These are phyloP conservation scores for Lipomyces yamanashiensis DNA, from an alignment of 805 yeast genomes.

Conservation along the genomic window DNA sequence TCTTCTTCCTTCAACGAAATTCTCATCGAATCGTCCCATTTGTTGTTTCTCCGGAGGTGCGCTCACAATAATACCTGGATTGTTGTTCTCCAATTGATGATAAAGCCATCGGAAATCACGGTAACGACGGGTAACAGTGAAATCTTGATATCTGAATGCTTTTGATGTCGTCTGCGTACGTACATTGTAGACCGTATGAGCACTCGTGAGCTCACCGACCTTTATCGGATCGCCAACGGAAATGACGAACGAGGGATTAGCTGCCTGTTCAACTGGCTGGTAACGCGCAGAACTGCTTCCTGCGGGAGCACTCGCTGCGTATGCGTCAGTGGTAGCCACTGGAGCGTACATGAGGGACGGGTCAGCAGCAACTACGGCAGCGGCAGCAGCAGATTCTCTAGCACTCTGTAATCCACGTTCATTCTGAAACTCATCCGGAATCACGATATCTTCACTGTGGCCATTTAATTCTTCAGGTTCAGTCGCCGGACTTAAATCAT, in stretches of 20 bases:
- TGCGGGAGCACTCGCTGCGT: slow-evolving; percentile 18
- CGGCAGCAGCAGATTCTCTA: slow-evolving; percentile 31
- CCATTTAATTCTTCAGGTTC: slow-evolving; percentile 63
- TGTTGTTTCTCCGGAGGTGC: slow-evolving; percentile 96
- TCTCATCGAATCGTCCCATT: slow-evolving; percentile 88
- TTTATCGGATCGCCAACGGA: slow-evolving; percentile 88
- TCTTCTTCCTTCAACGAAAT: slow-evolving; percentile 84
- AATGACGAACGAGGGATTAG: slow-evolving; percentile 55
- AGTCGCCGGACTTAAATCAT: slow-evolving; percentile 57
- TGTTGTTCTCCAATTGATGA: slow-evolving; percentile 80
- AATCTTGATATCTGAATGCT: slow-evolving; percentile 48
- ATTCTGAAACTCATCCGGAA: slow-evolving; percentile 24
- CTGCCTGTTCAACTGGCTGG: slow-evolving; percentile 31
- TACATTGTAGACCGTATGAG: slow-evolving; percentile 87
- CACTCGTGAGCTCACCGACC: slow-evolving; percentile 86
- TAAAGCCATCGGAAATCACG: slow-evolving; percentile 94
- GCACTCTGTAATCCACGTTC: slow-evolving; percentile 31
- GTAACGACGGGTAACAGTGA: slow-evolving; percentile 79
- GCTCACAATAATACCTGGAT: slow-evolving; percentile 90
- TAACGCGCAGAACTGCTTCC: slow-evolving; percentile 14
- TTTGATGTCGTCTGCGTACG: slow-evolving; percentile 60
- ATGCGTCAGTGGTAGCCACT: slow-evolving; percentile 5
- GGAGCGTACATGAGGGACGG: slow-evolving; percentile 23
- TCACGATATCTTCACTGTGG: not conserved
- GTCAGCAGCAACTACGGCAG: slow-evolving; percentile 33